Base-by-base conservation (phyloP, 2,329 filamentous ascomycete species). In the Cercospora canescens region DNA sequence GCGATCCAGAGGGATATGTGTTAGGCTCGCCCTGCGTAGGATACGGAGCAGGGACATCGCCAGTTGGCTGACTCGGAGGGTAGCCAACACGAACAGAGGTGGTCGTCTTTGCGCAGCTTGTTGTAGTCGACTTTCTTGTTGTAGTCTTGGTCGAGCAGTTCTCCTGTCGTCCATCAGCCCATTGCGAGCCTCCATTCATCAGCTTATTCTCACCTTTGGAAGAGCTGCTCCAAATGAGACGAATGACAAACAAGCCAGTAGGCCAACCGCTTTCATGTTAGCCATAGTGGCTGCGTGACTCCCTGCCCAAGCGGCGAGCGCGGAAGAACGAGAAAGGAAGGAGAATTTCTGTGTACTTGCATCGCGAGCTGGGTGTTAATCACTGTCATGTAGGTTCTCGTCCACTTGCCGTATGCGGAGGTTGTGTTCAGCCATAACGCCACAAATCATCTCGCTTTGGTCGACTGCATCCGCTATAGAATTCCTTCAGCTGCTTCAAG, bases 391-490 rank as follows among this genome's bases (percentile, higher is more conserved):
- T n/a, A n/a, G n/a, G 24, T 59, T n/a, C 24, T 18, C 56, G 32
- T 59, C 56, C 56, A 37, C 6, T 39, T 59, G 11, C 56, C 56
- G 7, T n/a, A 26, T 59, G 14, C 14, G 35, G 56, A 39, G 14
- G 18, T 21, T 37, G 16, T 24, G 28, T 59, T 37, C 32, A 59
- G 56, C 56, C 34, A 59, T 39, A 41, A 41, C 32, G 56, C 56
- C 56, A 59, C 56, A 35, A 14, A 21, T 34, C n/a, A 59, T 59
- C 34, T 59, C 56, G 56, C 32, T 59, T 59, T 57, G 54, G 11
- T 37, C 32, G 12, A 34, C 30, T 35, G 12, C 54, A 9, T 57
- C 54, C 16, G 54, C 54, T 24, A 30, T 37, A 41, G 56, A 24
- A 54, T 54, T 32, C 24, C 4, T 32, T 24, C 24, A 24, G 4